A percentile compares a stretch with the other conserved stretches of the same genome.
These are phyloP conservation scores for Parasitella parasitica DNA, from an alignment of 371 early-diverging fungal species.

Conservation along the genomic window DNA sequence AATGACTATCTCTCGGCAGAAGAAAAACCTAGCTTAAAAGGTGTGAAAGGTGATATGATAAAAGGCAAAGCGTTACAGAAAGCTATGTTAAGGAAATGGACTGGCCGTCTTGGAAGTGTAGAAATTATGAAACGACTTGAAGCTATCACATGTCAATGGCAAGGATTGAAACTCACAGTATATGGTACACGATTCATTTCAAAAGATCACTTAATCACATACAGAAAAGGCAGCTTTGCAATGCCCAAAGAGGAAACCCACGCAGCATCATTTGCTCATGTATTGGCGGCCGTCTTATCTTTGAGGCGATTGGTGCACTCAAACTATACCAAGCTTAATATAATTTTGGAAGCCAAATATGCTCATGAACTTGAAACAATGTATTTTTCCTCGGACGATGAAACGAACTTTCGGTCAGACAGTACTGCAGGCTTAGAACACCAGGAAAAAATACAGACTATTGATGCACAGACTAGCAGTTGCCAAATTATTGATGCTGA, in stretches of 20 bases:
- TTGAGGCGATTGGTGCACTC: constrained; percentile 8
- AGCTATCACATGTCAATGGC: constrained; percentile 26
- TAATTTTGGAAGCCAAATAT: constrained; percentile 10
- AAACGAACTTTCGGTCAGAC: constrained; percentile 3
- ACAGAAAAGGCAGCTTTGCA: constrained; percentile 7
- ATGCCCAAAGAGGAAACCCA: constrained; percentile 15
- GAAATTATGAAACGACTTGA: constrained; percentile 17
- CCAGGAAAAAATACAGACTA: not conserved
- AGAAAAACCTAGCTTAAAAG: constrained; percentile 22
- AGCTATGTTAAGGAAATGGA: constrained; percentile 15
- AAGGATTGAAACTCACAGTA: constrained; percentile 9
- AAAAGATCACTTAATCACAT: constrained; percentile 2
- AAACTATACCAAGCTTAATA: constrained; percentile 21
- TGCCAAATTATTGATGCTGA: constrained; percentile 4
- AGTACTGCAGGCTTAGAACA: constrained; percentile 1
- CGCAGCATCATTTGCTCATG: constrained; percentile 8
- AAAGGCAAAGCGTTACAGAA: constrained; percentile 18
- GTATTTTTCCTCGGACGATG: constrained; percentile 1
- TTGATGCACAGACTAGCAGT: constrained; percentile 2
- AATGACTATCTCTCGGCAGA: constrained; percentile 15
- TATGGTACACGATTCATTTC: constrained; percentile 14
- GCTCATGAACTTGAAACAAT: constrained; percentile 5
- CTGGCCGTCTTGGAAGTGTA: constrained; percentile 10
- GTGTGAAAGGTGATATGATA: constrained; percentile 14
- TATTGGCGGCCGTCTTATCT: constrained; percentile 20